A percentile compares a stretch with the other conserved stretches of the same genome.
These are phyloP conservation scores for Penicillium coffeae DNA, from an alignment of 495 filamentous ascomycete species.

Conservation along the genomic window DNA sequence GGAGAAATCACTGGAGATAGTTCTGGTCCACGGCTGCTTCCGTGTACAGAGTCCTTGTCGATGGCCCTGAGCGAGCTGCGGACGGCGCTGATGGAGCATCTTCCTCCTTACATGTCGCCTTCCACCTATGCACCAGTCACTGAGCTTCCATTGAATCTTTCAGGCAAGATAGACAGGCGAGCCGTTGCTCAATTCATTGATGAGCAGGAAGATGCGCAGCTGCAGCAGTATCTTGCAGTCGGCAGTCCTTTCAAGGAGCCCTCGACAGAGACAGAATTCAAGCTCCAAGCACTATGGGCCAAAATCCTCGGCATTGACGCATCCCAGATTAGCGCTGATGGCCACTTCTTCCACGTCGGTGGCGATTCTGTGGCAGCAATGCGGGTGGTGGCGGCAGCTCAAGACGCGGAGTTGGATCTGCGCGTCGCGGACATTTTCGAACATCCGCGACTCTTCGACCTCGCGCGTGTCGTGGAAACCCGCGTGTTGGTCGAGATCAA, in stretches of 20 bases:
- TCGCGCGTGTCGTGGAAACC: background rate
- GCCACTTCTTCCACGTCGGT: background rate
- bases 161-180: background rate
- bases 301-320: background rate
- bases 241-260: background rate
- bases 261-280: background rate
- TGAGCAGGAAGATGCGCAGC: background rate
- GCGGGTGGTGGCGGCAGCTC: background rate
- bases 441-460: background rate
- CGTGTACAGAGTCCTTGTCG: background rate
- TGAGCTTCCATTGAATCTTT: background rate
- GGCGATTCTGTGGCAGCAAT: conserved; percentile 1
- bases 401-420: background rate
- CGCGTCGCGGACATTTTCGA: background rate
- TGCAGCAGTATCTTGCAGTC: background rate
- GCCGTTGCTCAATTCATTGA: background rate
- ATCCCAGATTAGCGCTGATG: background rate
- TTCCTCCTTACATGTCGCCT: background rate
- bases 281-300: background rate
- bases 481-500: background rate
- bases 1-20: background rate
- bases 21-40: background rate
- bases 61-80: background rate
- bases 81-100: background rate
- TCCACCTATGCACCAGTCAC: background rate